phyloP scores from a whole-genome alignment of 1,284 basidiomycete genomes.

The Heterobasidion annosum region DNA sequence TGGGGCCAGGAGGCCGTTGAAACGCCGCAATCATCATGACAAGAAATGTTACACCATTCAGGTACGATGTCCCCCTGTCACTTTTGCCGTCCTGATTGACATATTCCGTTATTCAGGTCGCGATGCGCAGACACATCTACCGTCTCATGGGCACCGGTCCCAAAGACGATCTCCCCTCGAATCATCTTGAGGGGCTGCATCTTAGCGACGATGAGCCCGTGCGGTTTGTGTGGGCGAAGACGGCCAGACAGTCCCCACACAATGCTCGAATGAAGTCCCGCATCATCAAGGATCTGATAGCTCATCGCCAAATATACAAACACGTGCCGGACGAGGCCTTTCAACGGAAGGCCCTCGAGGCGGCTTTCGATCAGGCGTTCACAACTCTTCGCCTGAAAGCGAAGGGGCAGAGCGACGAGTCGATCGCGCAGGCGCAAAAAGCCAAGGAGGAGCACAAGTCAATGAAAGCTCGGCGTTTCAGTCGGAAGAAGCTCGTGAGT shows the following conservation, averaged over 20 bases:
- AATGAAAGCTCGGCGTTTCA: slow-evolving; percentile 44
- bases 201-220: slow-evolving; percentile 40
- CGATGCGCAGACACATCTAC: slow-evolving; percentile 56
- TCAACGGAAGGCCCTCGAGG: slow-evolving; percentile 46
- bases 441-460: slow-evolving; percentile 52
- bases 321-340: slow-evolving; percentile 61
- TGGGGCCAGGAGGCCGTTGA: slow-evolving; percentile 21
- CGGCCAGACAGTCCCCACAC: slow-evolving; percentile 59
- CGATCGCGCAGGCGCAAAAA: slow-evolving; percentile 31
- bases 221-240: slow-evolving; percentile 71
- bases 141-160: slow-evolving; percentile 44
- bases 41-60: slow-evolving; percentile 56
- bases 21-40: slow-evolving; percentile 51
- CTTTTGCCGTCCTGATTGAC: background rate
- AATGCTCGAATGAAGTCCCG: slow-evolving; percentile 62
- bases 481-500: slow-evolving; percentile 54
- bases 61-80: slow-evolving; percentile 24
- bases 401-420: slow-evolving; percentile 43
- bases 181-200: slow-evolving; percentile 41
- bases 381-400: slow-evolving; percentile 60
- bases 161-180: slow-evolving; percentile 51
- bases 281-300: slow-evolving; percentile 47
- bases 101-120: slow-evolving; percentile 35
- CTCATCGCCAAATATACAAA: slow-evolving; percentile 44
- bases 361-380: slow-evolving; percentile 61